phyloP scores from a whole-genome alignment of 257 asterid genomes.

The Solanum boliviense region DNA sequence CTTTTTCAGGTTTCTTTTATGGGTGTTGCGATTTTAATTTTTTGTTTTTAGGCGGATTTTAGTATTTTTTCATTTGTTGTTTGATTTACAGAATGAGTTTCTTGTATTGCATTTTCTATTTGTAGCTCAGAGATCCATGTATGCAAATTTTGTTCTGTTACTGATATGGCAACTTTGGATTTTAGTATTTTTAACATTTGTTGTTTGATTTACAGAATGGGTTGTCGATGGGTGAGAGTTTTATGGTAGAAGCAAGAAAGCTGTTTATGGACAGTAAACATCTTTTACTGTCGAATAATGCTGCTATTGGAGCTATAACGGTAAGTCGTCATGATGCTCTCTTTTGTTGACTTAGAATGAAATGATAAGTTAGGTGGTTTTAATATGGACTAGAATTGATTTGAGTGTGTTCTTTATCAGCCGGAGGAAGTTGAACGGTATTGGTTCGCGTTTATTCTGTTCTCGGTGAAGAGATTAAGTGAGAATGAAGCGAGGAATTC shows the following conservation, averaged over 20 bases:
- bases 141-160: neutral
- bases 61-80: neutral
- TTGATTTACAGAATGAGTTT: slow-evolving; percentile 39
- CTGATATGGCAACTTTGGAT: neutral
- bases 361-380: neutral
- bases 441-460: slow-evolving; percentile 78
- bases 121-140: neutral
- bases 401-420: slow-evolving; percentile 20
- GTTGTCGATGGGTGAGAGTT: slow-evolving; percentile 32
- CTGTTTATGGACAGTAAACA: slow-evolving; percentile 58
- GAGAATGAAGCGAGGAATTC: slow-evolving; percentile 11
- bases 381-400: neutral
- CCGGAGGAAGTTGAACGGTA: slow-evolving; percentile 81
- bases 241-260: slow-evolving; percentile 41
- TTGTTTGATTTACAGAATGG: slow-evolving; percentile 38
- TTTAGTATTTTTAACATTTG: neutral
- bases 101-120: neutral
- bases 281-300: slow-evolving; percentile 36
- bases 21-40: neutral
- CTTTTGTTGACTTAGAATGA: neutral
- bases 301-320: slow-evolving; percentile 60
- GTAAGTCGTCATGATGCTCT: slow-evolving; percentile 22
- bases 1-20: neutral
- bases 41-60: neutral
- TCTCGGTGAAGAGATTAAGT: slow-evolving; percentile 50